These are phyloP conservation scores for Leptographium wingfieldii DNA, from an alignment of 2,329 filamentous ascomycete genomes.

Conservation along the genomic window DNA sequence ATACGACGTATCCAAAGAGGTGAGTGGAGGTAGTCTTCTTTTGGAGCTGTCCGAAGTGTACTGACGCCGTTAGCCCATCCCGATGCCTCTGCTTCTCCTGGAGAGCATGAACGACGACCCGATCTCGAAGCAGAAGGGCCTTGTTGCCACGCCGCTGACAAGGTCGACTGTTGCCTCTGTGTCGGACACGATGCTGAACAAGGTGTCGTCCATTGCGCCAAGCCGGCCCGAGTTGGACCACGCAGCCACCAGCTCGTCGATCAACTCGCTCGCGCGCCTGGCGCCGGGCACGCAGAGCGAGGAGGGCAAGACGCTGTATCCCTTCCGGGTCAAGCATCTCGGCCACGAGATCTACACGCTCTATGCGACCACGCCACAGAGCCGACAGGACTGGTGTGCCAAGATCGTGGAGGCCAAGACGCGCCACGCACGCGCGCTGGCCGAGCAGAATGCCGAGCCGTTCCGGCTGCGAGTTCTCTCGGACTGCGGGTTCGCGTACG, in stretches of 20 bases:
- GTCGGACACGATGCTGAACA: slow-evolving; percentile 45
- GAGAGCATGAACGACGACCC: slow-evolving; percentile 90
- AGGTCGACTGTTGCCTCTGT: slow-evolving; percentile 46
- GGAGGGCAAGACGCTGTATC: slow-evolving; percentile 77
- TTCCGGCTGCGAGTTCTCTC: slow-evolving; percentile 87
- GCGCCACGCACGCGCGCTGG: slow-evolving; percentile 75
- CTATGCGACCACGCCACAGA: slow-evolving; percentile 65
- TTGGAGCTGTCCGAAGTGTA: not conserved
- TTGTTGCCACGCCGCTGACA: slow-evolving; percentile 44
- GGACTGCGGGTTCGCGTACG: slow-evolving; percentile 81
- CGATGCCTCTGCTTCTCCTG: slow-evolving; percentile 87
- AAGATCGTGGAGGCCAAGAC: slow-evolving; percentile 95
- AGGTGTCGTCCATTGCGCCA: slow-evolving; percentile 37
- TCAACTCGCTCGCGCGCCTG: slow-evolving; percentile 37
- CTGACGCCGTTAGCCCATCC: slow-evolving; percentile 51
- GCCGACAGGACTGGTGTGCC: slow-evolving; percentile 77
- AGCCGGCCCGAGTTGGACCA: slow-evolving; percentile 53
- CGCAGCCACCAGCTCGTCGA: slow-evolving; percentile 53
- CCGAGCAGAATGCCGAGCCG: slow-evolving; percentile 88
- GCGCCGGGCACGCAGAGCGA: slow-evolving; percentile 42
- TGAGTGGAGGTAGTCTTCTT: slow-evolving; percentile 23
- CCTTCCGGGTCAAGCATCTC: slow-evolving; percentile 91
- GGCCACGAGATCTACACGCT: slow-evolving; percentile 88
- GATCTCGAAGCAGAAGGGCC: slow-evolving; percentile 69
- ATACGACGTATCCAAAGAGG: slow-evolving; percentile 88